Base-by-base conservation (phyloP, 140 eudicot species). In the Flaveria floridana region DNA sequence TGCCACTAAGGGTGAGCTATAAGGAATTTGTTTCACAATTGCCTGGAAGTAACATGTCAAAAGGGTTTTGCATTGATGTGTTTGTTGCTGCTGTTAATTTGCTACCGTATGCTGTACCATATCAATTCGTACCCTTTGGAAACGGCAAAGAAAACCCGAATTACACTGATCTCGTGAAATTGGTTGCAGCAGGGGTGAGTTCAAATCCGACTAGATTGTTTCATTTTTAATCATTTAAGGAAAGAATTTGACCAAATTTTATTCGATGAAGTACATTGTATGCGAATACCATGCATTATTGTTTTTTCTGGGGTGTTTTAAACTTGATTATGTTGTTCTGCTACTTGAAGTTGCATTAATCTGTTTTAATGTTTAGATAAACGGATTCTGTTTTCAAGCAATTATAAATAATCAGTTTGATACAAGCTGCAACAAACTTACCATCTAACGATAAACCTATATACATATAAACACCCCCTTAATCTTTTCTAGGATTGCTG, bases 11-110 rank as follows among this genome's bases (percentile, higher is more conserved):
- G 25, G 96, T 78, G 7, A 78, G 96, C 78, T 94, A 80, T 72
- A 72, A 80, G 79, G 99, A 94, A 77, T 94, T 90, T 81, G 97
- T 94, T 58, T 91, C 99, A 41, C 91, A 80, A 72, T 78, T 81
- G 11, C 85, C 72, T 2, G 97, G 95, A n/a, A 85, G 82, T 67
- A 83, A 88, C 46, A 72, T 42, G 76, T 94, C 87, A 7, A 86
- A 86, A 80, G 97, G 99, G 18, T 87, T 94, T 76, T 90, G 96
- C 79, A 88, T 94, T 19, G 97, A 94, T 75, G 97, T 94, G 30
- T 94, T 94, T 66, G 78, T 85, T 50, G 89, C 99, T 48, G 99
- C 99, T 28, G 95, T 90, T n/a, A 91, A 81, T 74, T 76, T 94
- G 76, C 68, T 94, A 71, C 97, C 95, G 1, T 94, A 94, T 78